phyloP scores from a whole-genome alignment of 192 early-diverging fungal species.

The Rhizophlyctis rosea region DNA sequence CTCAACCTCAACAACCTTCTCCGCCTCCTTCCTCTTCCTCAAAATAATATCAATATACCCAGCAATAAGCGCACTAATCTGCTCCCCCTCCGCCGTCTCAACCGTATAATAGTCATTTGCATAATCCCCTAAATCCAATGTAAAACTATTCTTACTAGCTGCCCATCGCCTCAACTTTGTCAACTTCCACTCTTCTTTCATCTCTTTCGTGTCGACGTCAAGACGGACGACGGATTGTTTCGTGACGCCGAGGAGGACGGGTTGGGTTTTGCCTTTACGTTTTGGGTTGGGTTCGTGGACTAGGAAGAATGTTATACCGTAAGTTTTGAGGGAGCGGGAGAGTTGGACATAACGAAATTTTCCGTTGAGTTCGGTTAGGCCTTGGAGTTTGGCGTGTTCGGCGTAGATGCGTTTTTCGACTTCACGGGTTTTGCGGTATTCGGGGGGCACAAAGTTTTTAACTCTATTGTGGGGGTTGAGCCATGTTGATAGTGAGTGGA shows the following conservation, averaged over 20 bases:
- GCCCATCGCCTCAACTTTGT: conserved; percentile 60
- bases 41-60: conserved; percentile 67
- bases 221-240: conserved; percentile 51
- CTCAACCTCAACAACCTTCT: conserved; percentile 49
- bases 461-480: conserved; percentile 25
- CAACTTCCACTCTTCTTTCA: conserved; percentile 49
- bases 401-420: conserved; percentile 47
- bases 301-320: conserved; percentile 58
- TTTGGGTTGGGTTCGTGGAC: conserved; percentile 40
- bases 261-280: conserved; percentile 47
- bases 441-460: conserved; percentile 50
- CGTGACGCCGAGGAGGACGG: conserved; percentile 53
- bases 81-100: conserved; percentile 56
- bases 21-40: conserved; percentile 55
- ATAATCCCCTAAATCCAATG: conserved; percentile 64
- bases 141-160: conserved; percentile 51
- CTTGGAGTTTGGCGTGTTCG: conserved; percentile 57
- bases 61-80: conserved; percentile 55
- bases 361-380: conserved; percentile 51
- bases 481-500: too few relatives aligned
- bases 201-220: conserved; percentile 55
- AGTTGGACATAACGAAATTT: conserved; percentile 62
- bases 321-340: conserved; percentile 53
- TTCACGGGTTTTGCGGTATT: conserved; percentile 48
- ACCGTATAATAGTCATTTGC: conserved; percentile 54